Evolutionary conservation across 495 filamentous ascomycete genomes (phyloP), one percentile per base, ranked within the genome.

Genomic region (Margaritispora aquatica): DNA sequence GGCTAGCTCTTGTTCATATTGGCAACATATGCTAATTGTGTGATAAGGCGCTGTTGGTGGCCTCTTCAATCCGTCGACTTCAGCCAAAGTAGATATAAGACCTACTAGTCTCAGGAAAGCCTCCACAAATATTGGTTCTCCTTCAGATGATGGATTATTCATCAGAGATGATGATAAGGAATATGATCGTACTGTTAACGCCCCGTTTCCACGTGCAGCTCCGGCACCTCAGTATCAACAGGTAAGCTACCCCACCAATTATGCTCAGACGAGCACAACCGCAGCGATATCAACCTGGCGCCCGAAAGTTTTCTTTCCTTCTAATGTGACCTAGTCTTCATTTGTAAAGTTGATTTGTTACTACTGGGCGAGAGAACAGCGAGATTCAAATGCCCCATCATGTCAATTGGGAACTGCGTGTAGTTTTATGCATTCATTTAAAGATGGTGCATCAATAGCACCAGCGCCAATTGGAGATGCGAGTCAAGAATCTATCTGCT

Each of bases 31-130:
- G n/a, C n/a, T n/a, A n/a, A n/a, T n/a, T n/a, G n/a, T n/a, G n/a
- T n/a, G n/a, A n/a, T 19, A 10, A 4, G 58, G 49, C 54, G 2
- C 62, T 4, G 59, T 61, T 9, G 66, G 66, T 51, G 62, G 59
- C 24, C 47, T 65, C 11, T 65, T 56, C 22, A 34, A 60, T 26
- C 65, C 65, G 11, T 46, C 56, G 21, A 54, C 59, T 21, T 47
- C 53, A 20, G 53, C 56, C 2, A 38, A 49, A 11, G 21, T 64
- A 8, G 21, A 48, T 15, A 34, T 34, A 15, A 27, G 41, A 17
- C 53, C 56, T 11, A 52, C 46, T n/a, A 36, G 21, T 49, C 13
- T 64, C 1, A 44, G 61, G 13, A 61, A 60, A 22, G 3, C 49
- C 26, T 51, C 58, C 3, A 29, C 36, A 4, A 50, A 26, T 29